phyloP scores from a whole-genome alignment of 805 yeast species.

The Metschnikowia aberdeeniae region DNA sequence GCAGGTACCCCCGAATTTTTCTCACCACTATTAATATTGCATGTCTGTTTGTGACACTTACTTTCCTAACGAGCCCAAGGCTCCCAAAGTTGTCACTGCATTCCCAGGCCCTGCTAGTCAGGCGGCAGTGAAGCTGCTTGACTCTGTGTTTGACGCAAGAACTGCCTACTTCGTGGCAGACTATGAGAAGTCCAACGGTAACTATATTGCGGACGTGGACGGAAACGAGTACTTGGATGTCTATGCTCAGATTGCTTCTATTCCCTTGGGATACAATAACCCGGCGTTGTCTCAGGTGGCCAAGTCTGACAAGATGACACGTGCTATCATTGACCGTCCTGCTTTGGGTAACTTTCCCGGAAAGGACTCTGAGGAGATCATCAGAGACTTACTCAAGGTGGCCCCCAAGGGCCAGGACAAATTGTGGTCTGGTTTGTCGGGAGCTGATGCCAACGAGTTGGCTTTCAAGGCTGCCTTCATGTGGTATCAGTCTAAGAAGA shows the following conservation, averaged over 20 bases:
- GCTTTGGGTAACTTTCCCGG: conserved; percentile 62
- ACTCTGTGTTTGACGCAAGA: conserved; percentile 63
- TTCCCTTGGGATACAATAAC: conserved; percentile 82
- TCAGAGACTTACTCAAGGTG: conserved; percentile 46
- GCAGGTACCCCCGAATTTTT: background rate
- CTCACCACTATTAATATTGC: background rate
- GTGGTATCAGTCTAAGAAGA: conserved; percentile 65
- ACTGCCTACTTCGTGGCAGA: conserved; percentile 75
- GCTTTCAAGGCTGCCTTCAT: conserved; percentile 88
- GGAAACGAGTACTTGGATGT: conserved; percentile 73
- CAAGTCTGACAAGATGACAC: conserved; percentile 61
- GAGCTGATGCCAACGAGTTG: conserved; percentile 85
- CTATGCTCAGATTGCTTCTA: conserved; percentile 82
- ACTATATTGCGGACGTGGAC: conserved; percentile 76
- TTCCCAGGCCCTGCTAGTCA: conserved; percentile 77
- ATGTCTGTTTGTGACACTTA: conserved; percentile 49
- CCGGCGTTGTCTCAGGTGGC: conserved; percentile 71
- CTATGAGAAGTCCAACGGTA: conserved; percentile 70
- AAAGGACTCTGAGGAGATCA: conserved; percentile 57
- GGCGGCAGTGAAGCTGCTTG: conserved; percentile 49
- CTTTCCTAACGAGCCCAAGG: conserved; percentile 78
- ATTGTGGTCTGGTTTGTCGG: conserved; percentile 78
- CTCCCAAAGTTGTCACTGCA: conserved; percentile 58
- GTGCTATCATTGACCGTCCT: conserved; percentile 77
- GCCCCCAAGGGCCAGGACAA: conserved; percentile 77